A percentile compares a stretch with the other conserved stretches of the same genome.
Conservation (phyloP, 2,329 filamentous ascomycete species). For the Coniochaeta sp. region DNA sequence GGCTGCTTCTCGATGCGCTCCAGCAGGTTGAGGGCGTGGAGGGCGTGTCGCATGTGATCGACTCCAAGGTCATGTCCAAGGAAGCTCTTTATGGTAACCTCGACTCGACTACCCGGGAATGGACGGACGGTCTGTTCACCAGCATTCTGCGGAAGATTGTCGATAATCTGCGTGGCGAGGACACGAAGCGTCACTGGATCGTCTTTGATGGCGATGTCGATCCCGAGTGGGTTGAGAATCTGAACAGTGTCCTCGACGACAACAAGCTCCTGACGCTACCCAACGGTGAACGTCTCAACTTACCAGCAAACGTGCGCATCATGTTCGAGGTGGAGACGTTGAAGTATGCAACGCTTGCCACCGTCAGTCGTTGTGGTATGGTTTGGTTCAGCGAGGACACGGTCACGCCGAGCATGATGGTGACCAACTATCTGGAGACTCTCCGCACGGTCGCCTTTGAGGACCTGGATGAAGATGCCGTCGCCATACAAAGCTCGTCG, state of each 20-base stretch:
- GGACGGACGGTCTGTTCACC: conserved; percentile 97
- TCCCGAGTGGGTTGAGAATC: conserved; percentile 98
- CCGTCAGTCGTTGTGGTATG: conserved; percentile 99
- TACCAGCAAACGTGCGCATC: conserved; percentile 92
- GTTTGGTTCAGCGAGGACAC: conserved; percentile 99
- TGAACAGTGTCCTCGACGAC: conserved; percentile 98
- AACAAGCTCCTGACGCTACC: conserved; percentile 96
- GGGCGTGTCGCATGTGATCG: conserved; percentile 94
- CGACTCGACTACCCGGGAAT: conserved; percentile 94
- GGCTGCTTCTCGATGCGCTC: conserved; percentile 80
- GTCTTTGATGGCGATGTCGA: conserved; percentile 99
- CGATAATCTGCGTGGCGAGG: conserved; percentile 95
- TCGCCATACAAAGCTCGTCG: conserved; percentile 65
- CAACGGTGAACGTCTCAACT: conserved; percentile 93
- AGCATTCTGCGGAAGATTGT: conserved; percentile 97
- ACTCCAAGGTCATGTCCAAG: conserved; percentile 99
- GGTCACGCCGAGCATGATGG: conserved; percentile 87
- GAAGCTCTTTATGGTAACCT: conserved; percentile 93
- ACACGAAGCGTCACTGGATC: conserved; percentile 97
- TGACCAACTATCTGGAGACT: conserved; percentile 80
- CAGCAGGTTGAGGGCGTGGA: conserved; percentile 88
- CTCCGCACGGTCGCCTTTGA: conserved; percentile 82
- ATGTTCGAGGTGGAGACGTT: conserved; percentile 99
- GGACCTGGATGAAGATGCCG: conserved; percentile 88
- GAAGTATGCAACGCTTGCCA: conserved; percentile 94